These are phyloP conservation scores for Talaromyces amestolkiae DNA, from an alignment of 2,329 filamentous ascomycete genomes.

Conservation along the genomic window DNA sequence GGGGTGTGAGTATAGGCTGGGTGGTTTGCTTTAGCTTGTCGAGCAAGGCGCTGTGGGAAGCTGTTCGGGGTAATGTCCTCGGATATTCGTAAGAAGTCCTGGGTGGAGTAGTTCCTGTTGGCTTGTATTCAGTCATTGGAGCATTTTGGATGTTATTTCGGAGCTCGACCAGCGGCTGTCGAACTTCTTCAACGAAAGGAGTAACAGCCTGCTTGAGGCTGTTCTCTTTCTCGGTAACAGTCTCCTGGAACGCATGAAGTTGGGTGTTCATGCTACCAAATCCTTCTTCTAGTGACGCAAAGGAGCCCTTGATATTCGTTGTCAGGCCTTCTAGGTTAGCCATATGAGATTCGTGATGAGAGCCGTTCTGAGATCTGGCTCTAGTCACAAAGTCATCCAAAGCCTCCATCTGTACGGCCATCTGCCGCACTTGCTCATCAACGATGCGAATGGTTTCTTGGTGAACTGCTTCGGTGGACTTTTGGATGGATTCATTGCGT, in stretches of 20 bases:
- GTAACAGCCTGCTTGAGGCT: constrained; percentile 61
- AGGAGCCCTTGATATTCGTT: constrained; percentile 68
- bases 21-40: constrained; percentile 48
- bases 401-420: constrained; percentile 83
- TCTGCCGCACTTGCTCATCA: constrained; percentile 80
- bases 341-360: constrained; percentile 69
- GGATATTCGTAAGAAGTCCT: constrained; percentile 81
- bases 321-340: constrained; percentile 66
- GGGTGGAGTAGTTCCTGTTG: constrained; percentile 82
- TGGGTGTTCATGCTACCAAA: constrained; percentile 67
- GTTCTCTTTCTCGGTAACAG: constrained; percentile 61
- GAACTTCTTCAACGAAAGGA: constrained; percentile 59
- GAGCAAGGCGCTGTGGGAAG: constrained; percentile 57
- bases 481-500: constrained; percentile 78
- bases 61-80: constrained; percentile 72
- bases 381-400: constrained; percentile 87
- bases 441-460: constrained; percentile 87
- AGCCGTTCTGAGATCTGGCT: constrained; percentile 75
- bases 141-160: constrained; percentile 65
- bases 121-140: constrained; percentile 72
- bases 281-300: constrained; percentile 67
- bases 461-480: constrained; percentile 81
- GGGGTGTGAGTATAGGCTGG: constrained; percentile 32
- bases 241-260: constrained; percentile 65
- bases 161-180: constrained; percentile 68